phyloP scores from a whole-genome alignment of 768 basidiomycete genomes.

The Trametes coccinea region DNA sequence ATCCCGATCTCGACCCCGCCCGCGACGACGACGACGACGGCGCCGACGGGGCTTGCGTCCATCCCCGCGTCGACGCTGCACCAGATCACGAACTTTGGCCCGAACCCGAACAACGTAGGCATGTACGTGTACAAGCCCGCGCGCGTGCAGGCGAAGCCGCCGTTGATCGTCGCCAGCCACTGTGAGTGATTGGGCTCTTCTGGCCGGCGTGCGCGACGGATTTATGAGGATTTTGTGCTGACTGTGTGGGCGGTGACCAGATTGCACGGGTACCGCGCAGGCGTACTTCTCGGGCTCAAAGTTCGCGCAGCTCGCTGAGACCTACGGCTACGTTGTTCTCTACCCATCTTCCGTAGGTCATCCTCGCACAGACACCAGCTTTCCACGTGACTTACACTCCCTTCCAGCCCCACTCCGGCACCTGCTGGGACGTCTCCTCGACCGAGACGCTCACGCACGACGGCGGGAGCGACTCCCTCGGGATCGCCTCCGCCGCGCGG shows the following conservation, averaged over 20 bases:
- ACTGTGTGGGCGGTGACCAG: neutral
- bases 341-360: slow-evolving; percentile 32
- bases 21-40: neutral
- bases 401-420: slow-evolving; percentile 32
- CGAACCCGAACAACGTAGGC: slow-evolving; percentile 51
- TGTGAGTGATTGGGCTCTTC: slow-evolving; percentile 15
- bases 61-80: slow-evolving; percentile 10
- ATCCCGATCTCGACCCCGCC: neutral
- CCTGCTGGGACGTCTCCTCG: slow-evolving; percentile 56
- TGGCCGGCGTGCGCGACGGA: neutral
- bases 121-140: slow-evolving; percentile 41
- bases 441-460: slow-evolving; percentile 54
- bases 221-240: neutral
- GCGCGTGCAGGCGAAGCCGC: slow-evolving; percentile 1
- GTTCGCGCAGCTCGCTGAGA: slow-evolving; percentile 50
- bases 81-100: slow-evolving; percentile 45
- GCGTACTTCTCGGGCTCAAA: slow-evolving; percentile 49
- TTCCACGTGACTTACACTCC: neutral
- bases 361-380: neutral
- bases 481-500: slow-evolving; percentile 47
- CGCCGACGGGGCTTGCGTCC: slow-evolving; percentile 9
- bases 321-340: slow-evolving; percentile 50
- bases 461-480: slow-evolving; percentile 55
- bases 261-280: slow-evolving; percentile 51
- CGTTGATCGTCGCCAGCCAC: slow-evolving; percentile 47